Base-by-base conservation (phyloP, 2,329 filamentous ascomycete genomes). In the Penicillium sp. region DNA sequence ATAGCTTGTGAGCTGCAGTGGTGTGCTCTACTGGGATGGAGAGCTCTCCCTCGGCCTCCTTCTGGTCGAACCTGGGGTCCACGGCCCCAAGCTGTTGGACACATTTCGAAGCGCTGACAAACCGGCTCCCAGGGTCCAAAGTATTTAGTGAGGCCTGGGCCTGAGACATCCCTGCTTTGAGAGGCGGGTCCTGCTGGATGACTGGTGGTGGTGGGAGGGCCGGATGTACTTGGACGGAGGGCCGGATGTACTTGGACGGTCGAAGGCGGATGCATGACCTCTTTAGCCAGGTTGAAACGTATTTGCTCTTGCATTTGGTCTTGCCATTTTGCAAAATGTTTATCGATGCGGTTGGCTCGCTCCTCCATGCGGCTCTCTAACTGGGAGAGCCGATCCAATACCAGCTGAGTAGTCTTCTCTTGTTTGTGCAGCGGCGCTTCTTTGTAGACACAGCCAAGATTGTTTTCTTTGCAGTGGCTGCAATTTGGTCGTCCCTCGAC, bases 381-480 rank as follows among this genome's bases (percentile, higher is more conserved):
- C 27, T 67, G 61, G 43, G 69, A 58, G 8, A 75, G 53, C 11
- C 64, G 61, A 46, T 75, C 73, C 19, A 76, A 50, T 13, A 76
- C 30, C 16, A 70, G 53, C 51, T 76, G 73, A 1, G 72, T 73
- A 4, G 70, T 66, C 55, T 74, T 74, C 55, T 76, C 74, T 57
- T 76, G 74, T 90, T 95, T 93, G 68, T 95, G 94, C 14, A 91
- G 91, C 23, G 91, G 89, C 6, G 94, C 88, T 67, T 97, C 92
- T 61, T 92, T 86, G 72, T 97, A 97, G 72, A 90, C 87, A 77
- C 90, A 99, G 49, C 86, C 81, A 30, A 91, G 81, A 61, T 83
- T 86, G 70, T 95, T 95, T 63, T 97, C 92, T 65, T 88, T 88
- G 71, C 94, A 99, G 65, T 86, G 85, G 36, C 87, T 90, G 69